Evolutionary conservation across 805 yeast species (phyloP), one percentile per base, ranked within the genome.

Genomic region (Suhomyces kilbournensis): DNA sequence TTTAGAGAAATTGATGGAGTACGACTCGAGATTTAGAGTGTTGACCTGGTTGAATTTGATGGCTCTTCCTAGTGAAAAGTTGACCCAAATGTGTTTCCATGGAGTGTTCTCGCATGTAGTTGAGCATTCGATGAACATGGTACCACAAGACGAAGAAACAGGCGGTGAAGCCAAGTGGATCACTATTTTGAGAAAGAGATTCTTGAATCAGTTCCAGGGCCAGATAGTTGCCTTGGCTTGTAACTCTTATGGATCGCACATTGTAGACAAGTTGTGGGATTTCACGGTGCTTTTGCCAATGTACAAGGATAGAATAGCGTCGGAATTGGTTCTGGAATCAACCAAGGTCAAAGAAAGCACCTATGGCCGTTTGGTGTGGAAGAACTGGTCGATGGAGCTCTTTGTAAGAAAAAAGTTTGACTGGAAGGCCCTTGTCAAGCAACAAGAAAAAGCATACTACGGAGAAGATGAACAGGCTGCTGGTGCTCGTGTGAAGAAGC

Each of bases 331-430:
- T 25, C 77, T 74, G 15, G 79, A 84, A 43, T 79, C 85, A 39
- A 86, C 82, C 38, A 76, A 78, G 55, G 87, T 94, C 44, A 91
- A 94, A 72, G 90, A 85, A 55, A 88, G 96, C 64, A 80, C 76
- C 10, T 94, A 93, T 63, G 99, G 99, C 34, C 82, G 86, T 64
- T 79, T 84, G 60, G 98, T 94, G 1, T 94, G 97, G 98, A 89
- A 86, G 66, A 93, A 93, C 67, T 94, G 97, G 97, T 72, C 80
- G 28, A 79, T 93, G 85, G 98, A 94, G 66, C 70, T 85, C 60
- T 93, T 83, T 62, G 65, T 74, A 9, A 78, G 96, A 64, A 84
- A 85, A 69, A 81, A 85, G 66, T 81, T 76, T 62, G 97, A 91
- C 63, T 93, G 98, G 98, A 89, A 87, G 69, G 58, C 77, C 14